These are phyloP conservation scores for Neurospora sp. DNA, from an alignment of 495 filamentous ascomycete species.

Conservation along the genomic window DNA sequence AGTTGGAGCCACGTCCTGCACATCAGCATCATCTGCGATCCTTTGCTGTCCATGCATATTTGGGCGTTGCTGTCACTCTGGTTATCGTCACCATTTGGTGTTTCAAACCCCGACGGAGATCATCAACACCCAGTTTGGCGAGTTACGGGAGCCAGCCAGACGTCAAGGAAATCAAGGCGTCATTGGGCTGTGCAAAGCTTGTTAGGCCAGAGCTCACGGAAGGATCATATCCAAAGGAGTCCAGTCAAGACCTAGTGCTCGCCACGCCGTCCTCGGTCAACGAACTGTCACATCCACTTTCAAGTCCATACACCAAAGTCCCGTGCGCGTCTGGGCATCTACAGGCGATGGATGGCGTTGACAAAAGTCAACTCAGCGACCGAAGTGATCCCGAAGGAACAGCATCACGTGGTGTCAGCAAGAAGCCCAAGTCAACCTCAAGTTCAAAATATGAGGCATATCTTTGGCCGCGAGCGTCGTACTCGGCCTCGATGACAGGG, in stretches of 20 bases:
- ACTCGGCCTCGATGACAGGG: background rate
- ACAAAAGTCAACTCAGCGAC: background rate
- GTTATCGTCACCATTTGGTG: constrained; percentile 11
- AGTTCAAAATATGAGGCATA: background rate
- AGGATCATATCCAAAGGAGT: background rate
- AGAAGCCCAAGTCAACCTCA: background rate
- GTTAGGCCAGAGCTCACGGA: background rate
- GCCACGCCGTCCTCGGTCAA: background rate
- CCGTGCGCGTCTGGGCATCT: background rate
- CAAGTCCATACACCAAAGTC: background rate
- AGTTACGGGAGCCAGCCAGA: background rate
- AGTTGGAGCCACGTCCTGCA: constrained; percentile 13
- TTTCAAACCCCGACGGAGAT: background rate
- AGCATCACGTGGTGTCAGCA: constrained; percentile 26
- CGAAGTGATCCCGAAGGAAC: constrained; percentile 10
- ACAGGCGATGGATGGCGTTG: constrained; percentile 16
- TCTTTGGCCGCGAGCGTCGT: background rate
- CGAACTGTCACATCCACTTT: background rate
- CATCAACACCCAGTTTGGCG: background rate
- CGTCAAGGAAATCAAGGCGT: background rate
- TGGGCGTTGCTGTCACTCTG: constrained; percentile 18
- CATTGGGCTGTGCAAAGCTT: background rate
- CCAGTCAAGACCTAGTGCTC: background rate
- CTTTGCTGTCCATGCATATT: constrained; percentile 20
- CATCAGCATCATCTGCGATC: background rate